A percentile compares a stretch with the other conserved stretches of the same genome.
phyloP scores from a whole-genome alignment of 495 filamentous ascomycete genomes.

The Massariosphaeria phaeospora region DNA sequence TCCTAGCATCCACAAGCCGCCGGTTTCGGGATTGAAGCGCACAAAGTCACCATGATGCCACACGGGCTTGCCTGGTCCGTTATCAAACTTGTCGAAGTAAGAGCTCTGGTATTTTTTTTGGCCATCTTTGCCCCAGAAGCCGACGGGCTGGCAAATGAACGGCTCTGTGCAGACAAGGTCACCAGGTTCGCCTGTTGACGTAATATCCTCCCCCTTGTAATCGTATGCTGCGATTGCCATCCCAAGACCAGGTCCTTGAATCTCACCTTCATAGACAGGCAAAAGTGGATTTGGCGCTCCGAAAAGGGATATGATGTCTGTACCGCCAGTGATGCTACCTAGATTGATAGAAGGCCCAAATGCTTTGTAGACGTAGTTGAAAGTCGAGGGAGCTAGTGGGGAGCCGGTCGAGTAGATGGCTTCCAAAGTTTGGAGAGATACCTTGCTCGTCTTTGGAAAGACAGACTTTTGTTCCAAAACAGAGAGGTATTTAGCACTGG shows the following conservation, averaged over 20 bases:
- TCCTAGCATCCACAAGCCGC: slow-evolving; percentile 78
- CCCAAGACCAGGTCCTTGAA: slow-evolving; percentile 83
- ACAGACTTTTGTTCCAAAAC: slow-evolving; percentile 77
- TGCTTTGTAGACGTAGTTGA: slow-evolving; percentile 76
- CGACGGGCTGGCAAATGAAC: slow-evolving; percentile 86
- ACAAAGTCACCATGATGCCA: slow-evolving; percentile 98
- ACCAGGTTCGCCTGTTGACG: slow-evolving; percentile 64
- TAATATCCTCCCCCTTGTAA: slow-evolving; percentile 51
- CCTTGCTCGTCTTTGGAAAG: slow-evolving; percentile 51
- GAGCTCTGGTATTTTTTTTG: slow-evolving; percentile 67
- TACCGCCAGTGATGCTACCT: slow-evolving; percentile 81
- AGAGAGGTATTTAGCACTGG: slow-evolving; percentile 87
- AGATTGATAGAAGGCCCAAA: slow-evolving; percentile 73
- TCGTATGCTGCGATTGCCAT: slow-evolving; percentile 84
- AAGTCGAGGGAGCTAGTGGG: slow-evolving; percentile 86
- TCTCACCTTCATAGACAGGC: slow-evolving; percentile 83
- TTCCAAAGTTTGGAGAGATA: slow-evolving; percentile 54
- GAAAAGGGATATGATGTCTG: slow-evolving; percentile 92
- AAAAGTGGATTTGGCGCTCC: slow-evolving; percentile 77
- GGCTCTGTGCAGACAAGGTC: slow-evolving; percentile 83
- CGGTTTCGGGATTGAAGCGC: slow-evolving; percentile 64
- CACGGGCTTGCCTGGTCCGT: slow-evolving; percentile 38
- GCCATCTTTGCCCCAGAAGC: slow-evolving; percentile 76
- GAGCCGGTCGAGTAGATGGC: slow-evolving; percentile 93
- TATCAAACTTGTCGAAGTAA: slow-evolving; percentile 80